Percentiles rank a stretch among this genome's conserved stretches.
These are phyloP conservation scores for Rutstroemia sp. DNA, from an alignment of 2,329 filamentous ascomycete genomes.

Conservation along the genomic window DNA sequence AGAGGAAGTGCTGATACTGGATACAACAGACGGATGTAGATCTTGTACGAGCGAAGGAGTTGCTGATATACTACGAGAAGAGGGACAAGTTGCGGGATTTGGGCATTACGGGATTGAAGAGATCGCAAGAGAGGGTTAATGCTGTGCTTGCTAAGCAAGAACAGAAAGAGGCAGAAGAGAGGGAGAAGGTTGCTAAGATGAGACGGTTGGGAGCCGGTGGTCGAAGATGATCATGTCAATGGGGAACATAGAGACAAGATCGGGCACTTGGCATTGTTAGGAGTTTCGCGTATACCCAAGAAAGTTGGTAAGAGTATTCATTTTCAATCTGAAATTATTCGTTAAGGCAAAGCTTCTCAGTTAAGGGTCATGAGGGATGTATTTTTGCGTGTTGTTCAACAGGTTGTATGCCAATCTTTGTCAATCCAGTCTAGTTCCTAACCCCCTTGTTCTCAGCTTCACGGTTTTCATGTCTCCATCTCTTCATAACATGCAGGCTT, in stretches of 20 bases:
- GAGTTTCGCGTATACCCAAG: neutral
- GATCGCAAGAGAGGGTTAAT: constrained; percentile 2
- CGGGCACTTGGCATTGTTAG: neutral
- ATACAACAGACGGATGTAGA: neutral
- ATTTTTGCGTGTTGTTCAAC: no score
- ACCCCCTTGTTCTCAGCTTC: no score
- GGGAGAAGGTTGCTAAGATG: neutral
- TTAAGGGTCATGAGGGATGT: no score
- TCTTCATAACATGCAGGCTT: neutral
- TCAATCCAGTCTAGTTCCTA: no score
- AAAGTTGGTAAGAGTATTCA: neutral
- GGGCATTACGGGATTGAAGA: neutral
- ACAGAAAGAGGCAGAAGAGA: neutral
- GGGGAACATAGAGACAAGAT: no score
- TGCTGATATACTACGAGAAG: constrained; percentile 3
- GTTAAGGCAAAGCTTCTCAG: neutral
- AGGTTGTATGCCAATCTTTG: no score
- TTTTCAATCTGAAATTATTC: neutral
- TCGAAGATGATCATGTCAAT: neutral
- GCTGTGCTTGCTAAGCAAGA: neutral
- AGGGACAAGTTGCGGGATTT: neutral
- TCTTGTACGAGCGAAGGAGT: neutral
- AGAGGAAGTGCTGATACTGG: neutral
- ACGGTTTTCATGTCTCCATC: neutral
- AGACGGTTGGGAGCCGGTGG: neutral